phyloP scores from a whole-genome alignment of 2,329 filamentous ascomycete genomes.

The Chlorencoelia australis region DNA sequence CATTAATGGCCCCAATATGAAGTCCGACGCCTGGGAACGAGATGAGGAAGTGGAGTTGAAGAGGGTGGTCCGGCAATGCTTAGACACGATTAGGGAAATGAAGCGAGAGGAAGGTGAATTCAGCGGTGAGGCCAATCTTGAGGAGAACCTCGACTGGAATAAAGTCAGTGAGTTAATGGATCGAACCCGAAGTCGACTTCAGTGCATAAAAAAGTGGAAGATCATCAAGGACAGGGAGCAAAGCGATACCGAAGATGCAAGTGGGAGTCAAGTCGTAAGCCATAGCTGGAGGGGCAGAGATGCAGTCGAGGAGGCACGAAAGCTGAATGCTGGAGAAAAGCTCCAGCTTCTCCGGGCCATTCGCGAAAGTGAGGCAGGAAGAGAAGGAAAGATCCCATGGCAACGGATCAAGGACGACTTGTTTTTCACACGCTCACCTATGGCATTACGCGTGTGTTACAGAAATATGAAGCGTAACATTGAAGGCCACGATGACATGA shows the following conservation, averaged over 20 bases:
- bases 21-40: slow-evolving; percentile 47
- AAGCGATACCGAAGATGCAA: slow-evolving; percentile 12
- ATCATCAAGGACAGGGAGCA: slow-evolving; percentile 30
- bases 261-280: slow-evolving; percentile 12
- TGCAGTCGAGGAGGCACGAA: slow-evolving; percentile 33
- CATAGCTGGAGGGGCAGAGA: slow-evolving; percentile 34
- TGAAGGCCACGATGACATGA: slow-evolving; percentile 19
- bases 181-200: slow-evolving; percentile 51
- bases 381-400: slow-evolving; percentile 43
- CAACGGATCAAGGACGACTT: slow-evolving; percentile 32
- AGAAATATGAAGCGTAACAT: slow-evolving; percentile 21
- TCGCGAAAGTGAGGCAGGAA: slow-evolving; percentile 30
- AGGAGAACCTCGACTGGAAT: slow-evolving; percentile 54
- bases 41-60: slow-evolving; percentile 41
- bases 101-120: slow-evolving; percentile 13
- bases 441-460: slow-evolving; percentile 23
- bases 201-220: slow-evolving; percentile 61
- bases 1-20: slow-evolving; percentile 42
- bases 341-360: slow-evolving; percentile 36
- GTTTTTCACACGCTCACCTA: slow-evolving; percentile 29
- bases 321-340: slow-evolving; percentile 36
- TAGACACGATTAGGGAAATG: slow-evolving; percentile 37
- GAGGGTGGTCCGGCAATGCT: slow-evolving; percentile 41
- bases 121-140: slow-evolving; percentile 32
- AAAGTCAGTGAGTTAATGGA: slow-evolving; percentile 52